Base-by-base conservation (phyloP, 2,329 filamentous ascomycete species). In the Cercospora sp. region DNA sequence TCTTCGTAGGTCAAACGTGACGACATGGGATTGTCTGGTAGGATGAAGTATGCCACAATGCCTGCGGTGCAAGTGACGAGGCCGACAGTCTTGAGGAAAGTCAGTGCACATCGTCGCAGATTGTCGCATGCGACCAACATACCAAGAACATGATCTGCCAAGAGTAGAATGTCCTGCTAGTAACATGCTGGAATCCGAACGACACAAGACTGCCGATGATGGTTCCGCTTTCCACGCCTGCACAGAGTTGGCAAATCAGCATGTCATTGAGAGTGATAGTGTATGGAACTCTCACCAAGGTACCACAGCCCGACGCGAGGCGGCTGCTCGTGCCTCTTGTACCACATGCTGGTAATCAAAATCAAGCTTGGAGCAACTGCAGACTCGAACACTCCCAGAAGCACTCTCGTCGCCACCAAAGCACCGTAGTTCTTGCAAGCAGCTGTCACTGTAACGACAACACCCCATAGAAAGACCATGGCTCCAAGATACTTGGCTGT, bases 261-360 rank as follows among this genome's bases (percentile, higher is more conserved):
- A 7, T 9, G 18, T 4, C n/a, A 34, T 59, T 9, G 12, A 34
- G 32, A 12, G 13, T 34, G 32, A 13, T 34, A 34, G 10, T 34
- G 12, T 5, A 34, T 34, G 32, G 32, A 13, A 13, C 32, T 30
- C 62, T 87, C 90, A 0, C 86, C 89, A 3, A 86, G 82, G 71
- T 91, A 91, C 89, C 89, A 91, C n/a, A 85, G 84, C 0, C 87
- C 87, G 3, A 90, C 84, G 0, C 89, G 83, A 28, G 89, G 76
- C 0, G 88, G 87, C 76, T 91, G 89, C 73, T 91, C 88, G 32
- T 70, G 30, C 32, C 72, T 67, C 55, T 75, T 77, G 69, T 78
- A 78, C 74, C 75, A 77, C 80, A 85, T 85, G 3, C 81, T 81
- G 0, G 85, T 87, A 65, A 87, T 83, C 13, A 87, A 79, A 49